Evolutionary conservation across 345 rosid species (phyloP).

Genomic region (Hypericum androsaemum): DNA sequence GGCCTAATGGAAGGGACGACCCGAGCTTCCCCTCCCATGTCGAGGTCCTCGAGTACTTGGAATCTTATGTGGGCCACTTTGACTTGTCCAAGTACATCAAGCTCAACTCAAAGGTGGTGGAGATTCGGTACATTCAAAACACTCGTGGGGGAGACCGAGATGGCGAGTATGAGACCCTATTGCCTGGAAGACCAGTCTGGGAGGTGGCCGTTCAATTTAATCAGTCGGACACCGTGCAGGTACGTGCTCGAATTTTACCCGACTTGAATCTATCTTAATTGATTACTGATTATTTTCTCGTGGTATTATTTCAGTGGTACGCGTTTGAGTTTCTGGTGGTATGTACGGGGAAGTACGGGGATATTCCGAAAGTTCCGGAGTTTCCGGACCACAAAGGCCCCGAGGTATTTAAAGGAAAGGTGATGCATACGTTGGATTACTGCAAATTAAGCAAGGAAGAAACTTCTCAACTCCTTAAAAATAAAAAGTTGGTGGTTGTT

Average conservation of each 20-base stretch:
- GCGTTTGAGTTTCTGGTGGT: constrained; percentile 63
- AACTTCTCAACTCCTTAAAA: constrained; percentile 40
- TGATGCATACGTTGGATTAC: constrained; percentile 68
- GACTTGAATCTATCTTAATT: no score
- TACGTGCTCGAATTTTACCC: constrained; percentile 7
- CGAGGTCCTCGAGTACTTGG: constrained; percentile 66
- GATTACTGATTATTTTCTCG: not conserved
- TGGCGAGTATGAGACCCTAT: constrained; percentile 25
- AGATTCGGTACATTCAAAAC: constrained; percentile 37
- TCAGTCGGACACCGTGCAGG: constrained; percentile 50
- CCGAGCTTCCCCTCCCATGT: constrained; percentile 49
- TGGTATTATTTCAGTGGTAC: constrained; percentile 44
- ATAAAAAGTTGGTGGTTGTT: constrained; percentile 56
- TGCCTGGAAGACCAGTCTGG: constrained; percentile 68
- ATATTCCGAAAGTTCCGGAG: constrained; percentile 46
- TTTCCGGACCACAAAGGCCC: constrained; percentile 56
- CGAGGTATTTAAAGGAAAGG: constrained; percentile 54
- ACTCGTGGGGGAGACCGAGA: constrained; percentile 8
- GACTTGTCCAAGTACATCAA: constrained; percentile 50
- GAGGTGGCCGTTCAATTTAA: constrained; percentile 60
- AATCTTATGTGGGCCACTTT: constrained; percentile 57
- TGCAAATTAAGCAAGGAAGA: constrained; percentile 69
- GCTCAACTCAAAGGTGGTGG: constrained; percentile 66
- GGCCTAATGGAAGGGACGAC: constrained; percentile 60
- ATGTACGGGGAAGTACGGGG: constrained; percentile 80